Evolutionary conservation across 352 stramenopile species (phyloP).

Genomic region (Thalassiosira hispida): DNA sequence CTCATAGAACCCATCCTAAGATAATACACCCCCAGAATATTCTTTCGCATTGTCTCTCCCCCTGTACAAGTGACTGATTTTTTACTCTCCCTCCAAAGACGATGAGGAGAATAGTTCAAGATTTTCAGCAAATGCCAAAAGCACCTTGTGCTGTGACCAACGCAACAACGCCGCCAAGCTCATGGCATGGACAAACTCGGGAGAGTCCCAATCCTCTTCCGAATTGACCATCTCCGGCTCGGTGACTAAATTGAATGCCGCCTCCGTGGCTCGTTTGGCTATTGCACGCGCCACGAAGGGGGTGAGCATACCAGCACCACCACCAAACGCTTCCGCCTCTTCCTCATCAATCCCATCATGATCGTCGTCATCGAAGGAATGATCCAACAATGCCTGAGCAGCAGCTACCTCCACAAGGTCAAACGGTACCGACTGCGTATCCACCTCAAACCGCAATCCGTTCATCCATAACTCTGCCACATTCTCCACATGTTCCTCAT

Average conservation of each 20-base stretch:
- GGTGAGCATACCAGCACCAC: slow-evolving; percentile 38
- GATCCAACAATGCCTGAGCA: slow-evolving; percentile 44
- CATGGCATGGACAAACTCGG: slow-evolving; percentile 39
- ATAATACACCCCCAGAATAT: not conserved
- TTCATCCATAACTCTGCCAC: slow-evolving; percentile 71
- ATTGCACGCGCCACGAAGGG: slow-evolving; percentile 57
- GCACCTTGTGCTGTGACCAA: slow-evolving; percentile 62
- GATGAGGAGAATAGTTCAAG: slow-evolving; percentile 21
- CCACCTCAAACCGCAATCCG: slow-evolving; percentile 65
- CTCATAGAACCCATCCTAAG: not conserved
- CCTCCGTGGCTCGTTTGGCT: slow-evolving; percentile 60
- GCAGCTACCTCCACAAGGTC: slow-evolving; percentile 62
- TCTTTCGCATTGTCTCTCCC: too few relatives aligned
- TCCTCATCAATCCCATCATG: slow-evolving; percentile 17
- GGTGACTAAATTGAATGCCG: slow-evolving; percentile 56
- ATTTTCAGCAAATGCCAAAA: slow-evolving; percentile 59
- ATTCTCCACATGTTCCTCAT: slow-evolving; percentile 35
- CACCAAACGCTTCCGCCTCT: slow-evolving; percentile 2
- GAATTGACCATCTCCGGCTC: slow-evolving; percentile 33
- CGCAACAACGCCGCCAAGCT: slow-evolving; percentile 51
- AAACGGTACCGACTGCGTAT: slow-evolving; percentile 56
- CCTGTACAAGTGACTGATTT: too few relatives aligned
- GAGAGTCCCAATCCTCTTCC: slow-evolving; percentile 32
- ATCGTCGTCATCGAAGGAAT: slow-evolving; percentile 15
- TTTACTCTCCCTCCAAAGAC: not conserved